Percentiles rank a stretch among this genome's conserved stretches.
These are phyloP conservation scores for Rehmannia glutinosa DNA, from an alignment of 257 asterid genomes.

Conservation along the genomic window DNA sequence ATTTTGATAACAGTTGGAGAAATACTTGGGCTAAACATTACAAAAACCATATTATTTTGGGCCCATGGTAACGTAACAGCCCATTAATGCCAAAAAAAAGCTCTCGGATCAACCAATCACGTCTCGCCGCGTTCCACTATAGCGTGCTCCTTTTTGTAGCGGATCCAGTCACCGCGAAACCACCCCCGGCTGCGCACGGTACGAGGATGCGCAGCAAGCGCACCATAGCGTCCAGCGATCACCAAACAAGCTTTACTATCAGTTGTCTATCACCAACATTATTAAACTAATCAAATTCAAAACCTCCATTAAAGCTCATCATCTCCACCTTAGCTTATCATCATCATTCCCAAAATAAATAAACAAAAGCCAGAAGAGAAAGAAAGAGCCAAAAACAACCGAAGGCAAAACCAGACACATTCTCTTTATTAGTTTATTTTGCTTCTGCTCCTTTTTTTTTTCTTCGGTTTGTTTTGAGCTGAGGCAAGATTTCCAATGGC, in stretches of 20 bases:
- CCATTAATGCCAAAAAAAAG: too few relatives aligned
- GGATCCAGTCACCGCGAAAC: too few relatives aligned
- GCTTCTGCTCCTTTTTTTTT: background rate
- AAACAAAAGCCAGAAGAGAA: too few relatives aligned
- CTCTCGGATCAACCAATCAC: background rate
- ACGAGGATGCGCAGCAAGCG: background rate
- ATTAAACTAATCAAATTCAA: background rate
- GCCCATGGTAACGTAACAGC: too few relatives aligned
- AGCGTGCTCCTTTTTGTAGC: background rate
- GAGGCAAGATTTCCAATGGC: slow-evolving; percentile 38
- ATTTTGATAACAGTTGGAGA: too few relatives aligned
- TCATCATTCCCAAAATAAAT: background rate
- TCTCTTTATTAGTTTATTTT: too few relatives aligned
- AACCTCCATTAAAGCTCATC: background rate
- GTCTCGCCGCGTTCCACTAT: background rate
- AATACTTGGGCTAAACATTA: too few relatives aligned
- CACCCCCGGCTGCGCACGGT: background rate
- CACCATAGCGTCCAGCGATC: too few relatives aligned
- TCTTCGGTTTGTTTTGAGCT: slow-evolving; percentile 13
- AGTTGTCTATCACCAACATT: too few relatives aligned
- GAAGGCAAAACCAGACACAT: background rate
- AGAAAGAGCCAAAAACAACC: background rate
- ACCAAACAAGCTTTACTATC: too few relatives aligned
- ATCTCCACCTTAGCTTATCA: background rate
- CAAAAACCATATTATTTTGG: too few relatives aligned